A percentile compares a stretch with the other conserved stretches of the same genome.
These are phyloP conservation scores for Coprinopsis strossmayeri DNA, from an alignment of 768 basidiomycete species.

Conservation along the genomic window DNA sequence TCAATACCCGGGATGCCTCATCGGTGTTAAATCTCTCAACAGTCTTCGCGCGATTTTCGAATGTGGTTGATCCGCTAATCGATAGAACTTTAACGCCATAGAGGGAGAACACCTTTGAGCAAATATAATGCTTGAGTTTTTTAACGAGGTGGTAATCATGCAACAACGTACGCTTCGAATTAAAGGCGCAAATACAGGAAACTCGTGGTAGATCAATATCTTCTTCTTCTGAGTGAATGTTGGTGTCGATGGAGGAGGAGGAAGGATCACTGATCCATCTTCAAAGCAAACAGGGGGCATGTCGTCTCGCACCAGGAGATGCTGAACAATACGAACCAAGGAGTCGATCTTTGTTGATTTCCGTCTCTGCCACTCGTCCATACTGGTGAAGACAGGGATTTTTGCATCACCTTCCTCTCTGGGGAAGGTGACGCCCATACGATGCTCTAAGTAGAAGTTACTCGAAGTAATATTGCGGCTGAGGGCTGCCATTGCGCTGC, in stretches of 20 bases:
- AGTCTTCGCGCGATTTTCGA: background rate
- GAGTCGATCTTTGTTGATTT: slow-evolving; percentile 1
- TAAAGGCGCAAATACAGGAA: background rate
- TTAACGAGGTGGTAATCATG: background rate
- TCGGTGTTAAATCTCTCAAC: background rate
- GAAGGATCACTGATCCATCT: background rate
- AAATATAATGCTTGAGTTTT: background rate
- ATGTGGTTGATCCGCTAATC: background rate
- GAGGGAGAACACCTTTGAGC: background rate
- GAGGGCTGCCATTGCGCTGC: background rate
- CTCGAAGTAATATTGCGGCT: background rate
- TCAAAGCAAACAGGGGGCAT: background rate
- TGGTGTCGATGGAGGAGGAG: background rate
- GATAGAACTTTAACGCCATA: background rate
- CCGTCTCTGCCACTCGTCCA: background rate
- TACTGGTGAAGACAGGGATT: background rate
- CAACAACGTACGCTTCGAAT: background rate
- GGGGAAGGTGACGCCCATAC: background rate
- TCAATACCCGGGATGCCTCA: background rate
- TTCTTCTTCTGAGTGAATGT: background rate
- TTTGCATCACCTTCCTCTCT: background rate
- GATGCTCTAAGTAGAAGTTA: slow-evolving; percentile 1
- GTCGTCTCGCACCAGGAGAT: background rate
- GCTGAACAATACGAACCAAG: background rate
- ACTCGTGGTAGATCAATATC: slow-evolving; percentile 5